Conservation (phyloP, 257 asterid species). For the Nicotiana noctiflora region DNA sequence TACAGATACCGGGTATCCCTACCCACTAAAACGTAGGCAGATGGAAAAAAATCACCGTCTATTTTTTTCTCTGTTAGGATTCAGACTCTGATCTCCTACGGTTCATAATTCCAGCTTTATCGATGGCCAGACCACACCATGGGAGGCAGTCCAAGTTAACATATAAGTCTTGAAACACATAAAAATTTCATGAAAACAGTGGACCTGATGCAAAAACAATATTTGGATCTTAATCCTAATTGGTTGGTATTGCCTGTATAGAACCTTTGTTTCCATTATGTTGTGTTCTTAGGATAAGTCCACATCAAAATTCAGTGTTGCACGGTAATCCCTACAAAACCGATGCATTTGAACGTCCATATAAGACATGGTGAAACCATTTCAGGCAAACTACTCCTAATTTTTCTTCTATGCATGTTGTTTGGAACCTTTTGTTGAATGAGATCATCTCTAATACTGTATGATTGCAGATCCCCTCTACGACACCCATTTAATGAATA, state of each 20-base stretch:
- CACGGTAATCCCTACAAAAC: background rate
- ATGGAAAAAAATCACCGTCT: background rate
- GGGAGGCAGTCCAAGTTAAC: background rate
- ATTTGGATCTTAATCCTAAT: background rate
- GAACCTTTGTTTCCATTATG: background rate
- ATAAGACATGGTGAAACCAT: background rate
- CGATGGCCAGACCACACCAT: background rate
- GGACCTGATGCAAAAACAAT: background rate
- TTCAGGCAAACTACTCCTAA: background rate
- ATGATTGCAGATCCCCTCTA: background rate
- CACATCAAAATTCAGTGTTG: background rate
- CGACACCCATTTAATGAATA: background rate
- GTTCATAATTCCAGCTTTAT: background rate
- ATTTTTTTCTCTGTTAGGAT: background rate
- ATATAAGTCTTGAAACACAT: background rate
- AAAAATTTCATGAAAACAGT: background rate
- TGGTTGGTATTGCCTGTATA: background rate
- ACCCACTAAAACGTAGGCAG: background rate
- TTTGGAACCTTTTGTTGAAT: background rate
- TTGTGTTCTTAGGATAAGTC: background rate
- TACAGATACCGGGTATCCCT: background rate
- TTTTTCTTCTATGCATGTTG: background rate
- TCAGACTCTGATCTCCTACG: background rate
- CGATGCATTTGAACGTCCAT: background rate
- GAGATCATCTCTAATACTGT: background rate